Evolutionary conservation across 768 basidiomycete genomes (phyloP), one percentile per base, ranked within the genome.

Genomic region (Boletus tomentosulus): DNA sequence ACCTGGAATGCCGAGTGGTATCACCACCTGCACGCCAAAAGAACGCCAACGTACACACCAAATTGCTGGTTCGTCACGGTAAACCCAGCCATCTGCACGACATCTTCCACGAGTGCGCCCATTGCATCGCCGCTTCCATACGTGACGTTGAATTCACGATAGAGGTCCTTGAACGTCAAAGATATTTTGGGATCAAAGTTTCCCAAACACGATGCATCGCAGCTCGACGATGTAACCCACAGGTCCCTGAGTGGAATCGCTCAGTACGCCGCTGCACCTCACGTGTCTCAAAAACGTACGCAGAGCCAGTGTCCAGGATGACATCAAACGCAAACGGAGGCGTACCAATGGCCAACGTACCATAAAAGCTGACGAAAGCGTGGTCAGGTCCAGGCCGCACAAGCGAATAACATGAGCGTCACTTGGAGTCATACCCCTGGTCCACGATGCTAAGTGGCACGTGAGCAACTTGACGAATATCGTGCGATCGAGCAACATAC

Each of bases 41-140:
- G n/a, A 6, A 46, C 3, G 16, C 42, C 24, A 6, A 24, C 6
- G 7, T 38, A 71, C 78, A 35, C 53, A 83, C 83, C 70, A 64
- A 91, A 82, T 35, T 65, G 71, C 64, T 91, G 89, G 3, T 68
- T 59, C 5, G 58, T 43, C 22, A 91, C 67, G 1, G 75, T 74
- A 62, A 90, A 90, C 6, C 78, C 78, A 12, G 81, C 85, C 80
- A 94, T 80, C 43, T 69, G 64, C n/a, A 92, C 87, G n/a, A 77
- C 81, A 45, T 94, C 92, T 51, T 70, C 49, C 0, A 71, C 78
- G 2, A 89, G 62, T 1, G 64, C 62, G 4, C 83, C 83, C 16
- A 52, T 57, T 1, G 78, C 82, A 7, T 64, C 56, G 6, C 80
- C 83, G 34, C 69, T 75, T 16, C 77, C 78, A 54, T 81, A 81